Base-by-base conservation (phyloP, 306 rosid species). In the Citrullus mucosospermus region DNA sequence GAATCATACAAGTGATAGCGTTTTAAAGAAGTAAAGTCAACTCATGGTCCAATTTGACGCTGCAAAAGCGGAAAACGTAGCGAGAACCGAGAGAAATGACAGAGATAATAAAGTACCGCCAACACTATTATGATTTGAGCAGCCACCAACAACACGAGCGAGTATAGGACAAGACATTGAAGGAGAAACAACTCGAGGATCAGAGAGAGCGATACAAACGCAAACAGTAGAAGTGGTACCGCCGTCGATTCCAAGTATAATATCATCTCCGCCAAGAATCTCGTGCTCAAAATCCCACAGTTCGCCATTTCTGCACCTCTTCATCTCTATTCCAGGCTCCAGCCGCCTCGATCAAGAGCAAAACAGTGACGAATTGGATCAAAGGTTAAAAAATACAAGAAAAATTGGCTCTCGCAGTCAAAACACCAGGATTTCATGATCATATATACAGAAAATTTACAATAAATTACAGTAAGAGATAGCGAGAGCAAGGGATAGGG, bases 41-140 rank as follows among this genome's bases (percentile, higher is more conserved):
- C 13, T 8, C 13, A 25, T 15, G 22, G 5, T 22, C 59, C 14
- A 36, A 48, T 25, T n/a, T 6, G 34, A 70, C 38, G 39, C 53
- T 9, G 17, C 17, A 41, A 39, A 18, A 41, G 30, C 30, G 22
- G 44, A 28, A 78, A 54, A 6, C 6, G 11, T 18, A 43, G 15
- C 13, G 38, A 67, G 4, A 1, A 43, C 70, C 8, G 22, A 30
- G 43, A 50, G 71, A 50, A 18, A 30, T 30, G n/a, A 43, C 8
- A 59, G 9, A 17, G 17, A 78, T 14, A 30, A 34, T 16, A 12
- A 59, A 61, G 69, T 81, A 93, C 98, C 98, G 78, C 98, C 98
- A 77, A 90, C 91, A 73, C 98, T 92, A 80, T 93, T 93, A 83
- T 91, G 98, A 80, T 93, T 93, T 80, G 98, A 90, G 87, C 94